A percentile compares a stretch with the other conserved stretches of the same genome.
These are phyloP conservation scores for Camillea tinctor DNA, from an alignment of 2,329 filamentous ascomycete species.

Conservation along the genomic window DNA sequence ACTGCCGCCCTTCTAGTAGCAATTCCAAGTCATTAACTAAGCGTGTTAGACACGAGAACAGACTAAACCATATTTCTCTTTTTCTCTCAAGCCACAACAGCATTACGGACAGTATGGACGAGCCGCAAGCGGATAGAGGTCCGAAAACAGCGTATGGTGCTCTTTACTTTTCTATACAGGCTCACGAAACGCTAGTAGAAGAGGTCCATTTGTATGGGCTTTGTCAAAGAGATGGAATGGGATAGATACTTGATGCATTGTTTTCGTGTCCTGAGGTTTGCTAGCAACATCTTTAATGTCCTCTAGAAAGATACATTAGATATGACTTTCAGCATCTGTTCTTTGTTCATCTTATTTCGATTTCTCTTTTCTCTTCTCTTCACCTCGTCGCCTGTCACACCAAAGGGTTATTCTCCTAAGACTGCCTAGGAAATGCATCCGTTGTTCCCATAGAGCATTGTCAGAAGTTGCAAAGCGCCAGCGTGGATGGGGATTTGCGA, in stretches of 20 bases:
- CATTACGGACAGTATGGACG: not conserved
- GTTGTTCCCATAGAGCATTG: not conserved
- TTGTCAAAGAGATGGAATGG: conserved; percentile 25
- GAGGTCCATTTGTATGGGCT: conserved; percentile 17
- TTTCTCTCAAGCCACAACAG: not conserved
- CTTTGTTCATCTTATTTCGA: not conserved
- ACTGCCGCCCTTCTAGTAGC: not conserved
- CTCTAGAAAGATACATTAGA: conserved; percentile 4
- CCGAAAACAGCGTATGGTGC: not conserved
- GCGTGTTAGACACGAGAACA: not conserved
- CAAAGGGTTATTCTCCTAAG: not conserved
- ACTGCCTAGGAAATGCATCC: not conserved
- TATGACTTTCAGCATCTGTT: conserved; percentile 2
- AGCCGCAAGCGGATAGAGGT: not conserved
- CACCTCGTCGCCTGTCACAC: not conserved
- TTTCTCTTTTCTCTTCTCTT: not conserved
- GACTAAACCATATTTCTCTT: not conserved
- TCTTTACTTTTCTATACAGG: conserved; percentile 5
- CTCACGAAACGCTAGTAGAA: conserved; percentile 4
- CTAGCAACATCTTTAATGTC: conserved; percentile 17
- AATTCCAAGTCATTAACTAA: not conserved
- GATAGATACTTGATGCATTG: conserved; percentile 7
- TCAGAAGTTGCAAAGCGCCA: not conserved
- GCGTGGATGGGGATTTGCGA: conserved; percentile 1
- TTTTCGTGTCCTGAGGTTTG: conserved; percentile 7